A percentile compares a stretch with the other conserved stretches of the same genome.
Evolutionary conservation across 306 rosid genomes (phyloP).

Genomic region (Acacia crassicarpa): DNA sequence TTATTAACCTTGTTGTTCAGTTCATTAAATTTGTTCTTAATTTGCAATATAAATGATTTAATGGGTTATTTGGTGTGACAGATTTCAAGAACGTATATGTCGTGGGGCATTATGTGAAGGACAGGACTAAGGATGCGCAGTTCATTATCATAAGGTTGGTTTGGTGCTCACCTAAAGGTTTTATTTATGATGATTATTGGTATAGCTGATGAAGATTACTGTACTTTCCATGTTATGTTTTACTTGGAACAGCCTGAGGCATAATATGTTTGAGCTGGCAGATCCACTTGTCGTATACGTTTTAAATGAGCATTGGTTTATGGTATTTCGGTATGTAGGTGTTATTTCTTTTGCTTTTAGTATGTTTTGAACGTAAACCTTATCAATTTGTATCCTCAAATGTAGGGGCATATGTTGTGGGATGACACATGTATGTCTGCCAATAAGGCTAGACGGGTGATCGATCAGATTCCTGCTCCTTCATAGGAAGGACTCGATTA

Average conservation of each 20-base stretch:
- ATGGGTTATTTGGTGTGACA: slow-evolving; percentile 35
- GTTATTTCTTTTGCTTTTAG: too few species aligned
- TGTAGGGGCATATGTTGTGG: too few species aligned
- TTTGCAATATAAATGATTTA: background rate
- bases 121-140: slow-evolving; percentile 89
- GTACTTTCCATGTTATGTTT: slow-evolving; percentile 8
- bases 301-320: too few species aligned
- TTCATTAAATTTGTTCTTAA: background rate
- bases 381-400: too few species aligned
- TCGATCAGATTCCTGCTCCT: too few species aligned
- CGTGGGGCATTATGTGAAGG: slow-evolving; percentile 93
- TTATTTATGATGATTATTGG: background rate
- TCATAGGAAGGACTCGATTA: too few species aligned
- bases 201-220: background rate
- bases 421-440: too few species aligned
- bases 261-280: slow-evolving; percentile 96
- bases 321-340: too few species aligned
- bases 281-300: too few species aligned
- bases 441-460: too few species aligned
- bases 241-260: slow-evolving; percentile 69
- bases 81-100: slow-evolving; percentile 95
- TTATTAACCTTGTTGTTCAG: background rate
- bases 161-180: slow-evolving; percentile 5
- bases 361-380: too few species aligned
- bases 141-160: slow-evolving; percentile 84